Evolutionary conservation across 768 basidiomycete species (phyloP), one percentile per base, ranked within the genome.

Genomic region (Saitozyma podzolica): DNA sequence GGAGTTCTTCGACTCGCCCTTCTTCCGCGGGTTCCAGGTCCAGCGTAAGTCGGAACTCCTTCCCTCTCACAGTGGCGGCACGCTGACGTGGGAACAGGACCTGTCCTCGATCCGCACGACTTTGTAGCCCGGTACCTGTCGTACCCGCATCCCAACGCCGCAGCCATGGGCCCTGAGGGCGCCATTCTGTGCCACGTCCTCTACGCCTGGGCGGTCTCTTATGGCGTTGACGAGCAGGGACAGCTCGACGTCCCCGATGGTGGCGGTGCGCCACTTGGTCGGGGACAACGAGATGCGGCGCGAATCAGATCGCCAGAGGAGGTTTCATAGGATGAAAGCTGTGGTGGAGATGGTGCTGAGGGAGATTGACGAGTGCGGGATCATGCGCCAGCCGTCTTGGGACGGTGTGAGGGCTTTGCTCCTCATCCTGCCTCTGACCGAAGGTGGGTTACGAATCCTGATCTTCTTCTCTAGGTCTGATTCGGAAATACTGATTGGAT

Each of bases 161-260:
- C 85, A 16, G 79, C 84, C 14, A 84, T 95, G 10, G 84, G 85
- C n/a, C 82, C 85, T 52, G 87, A 90, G 67, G 92, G 88, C 11
- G 85, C 85, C 48, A 84, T 95, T 59, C 83, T 96, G 47, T 84
- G 87, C 17, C 88, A 90, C 83, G 80, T 90, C 40, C 83, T 95
- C 19, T 90, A 90, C 50, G 86, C 89, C 19, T 96, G 92, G 92
- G 93, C 91, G 0, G 85, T 87, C 5, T 91, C 90, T 45, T 93
- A 91, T 76, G 94, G 93, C 47, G 81, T 96, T 51, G 86, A 94
- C 76, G 90, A 92, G 69, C 84, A 82, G 49, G 93, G 92, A 43
- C 72, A 84, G 14, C 86, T 88, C 49, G 81, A 82, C 47, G 45
- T 79, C 8, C 63, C 69, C 2, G 73, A 74, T 40, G 66, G 69